phyloP scores from a whole-genome alignment of 2,329 filamentous ascomycete species.

The Talaromyces atroroseus region DNA sequence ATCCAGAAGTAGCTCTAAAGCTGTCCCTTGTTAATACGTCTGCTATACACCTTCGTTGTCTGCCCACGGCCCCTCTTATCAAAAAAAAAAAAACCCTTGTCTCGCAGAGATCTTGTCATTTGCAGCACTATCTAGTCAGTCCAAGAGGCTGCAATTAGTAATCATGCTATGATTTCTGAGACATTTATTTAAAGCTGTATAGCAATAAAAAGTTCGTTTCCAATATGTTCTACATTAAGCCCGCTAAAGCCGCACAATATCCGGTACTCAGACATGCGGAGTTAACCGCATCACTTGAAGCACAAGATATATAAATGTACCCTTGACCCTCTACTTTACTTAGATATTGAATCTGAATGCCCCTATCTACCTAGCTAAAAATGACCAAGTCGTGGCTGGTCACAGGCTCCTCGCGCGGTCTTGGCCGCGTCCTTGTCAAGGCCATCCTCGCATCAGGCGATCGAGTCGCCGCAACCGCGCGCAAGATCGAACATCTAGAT shows the following conservation, averaged over 20 bases:
- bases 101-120: no score
- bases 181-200: no score
- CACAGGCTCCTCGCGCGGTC: slow-evolving; percentile 2
- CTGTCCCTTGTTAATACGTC: no score
- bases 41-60: no score
- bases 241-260: background rate
- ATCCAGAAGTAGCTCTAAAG: no score
- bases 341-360: background rate
- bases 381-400: slow-evolving; percentile 1
- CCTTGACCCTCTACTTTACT: background rate
- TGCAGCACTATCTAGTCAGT: no score
- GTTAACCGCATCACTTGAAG: background rate
- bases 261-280: background rate
- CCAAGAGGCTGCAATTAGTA: no score
- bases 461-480: background rate
- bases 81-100: no score
- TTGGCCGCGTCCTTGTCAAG: slow-evolving; percentile 1
- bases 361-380: background rate
- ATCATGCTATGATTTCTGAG: no score
- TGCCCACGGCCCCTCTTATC: no score
- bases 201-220: no score
- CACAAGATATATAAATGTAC: background rate
- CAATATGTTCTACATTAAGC: background rate
- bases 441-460: background rate
- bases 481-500: background rate